Evolutionary conservation across 345 rosid species (phyloP), one percentile per base, ranked within the genome.

Genomic region (Citrus maxima): DNA sequence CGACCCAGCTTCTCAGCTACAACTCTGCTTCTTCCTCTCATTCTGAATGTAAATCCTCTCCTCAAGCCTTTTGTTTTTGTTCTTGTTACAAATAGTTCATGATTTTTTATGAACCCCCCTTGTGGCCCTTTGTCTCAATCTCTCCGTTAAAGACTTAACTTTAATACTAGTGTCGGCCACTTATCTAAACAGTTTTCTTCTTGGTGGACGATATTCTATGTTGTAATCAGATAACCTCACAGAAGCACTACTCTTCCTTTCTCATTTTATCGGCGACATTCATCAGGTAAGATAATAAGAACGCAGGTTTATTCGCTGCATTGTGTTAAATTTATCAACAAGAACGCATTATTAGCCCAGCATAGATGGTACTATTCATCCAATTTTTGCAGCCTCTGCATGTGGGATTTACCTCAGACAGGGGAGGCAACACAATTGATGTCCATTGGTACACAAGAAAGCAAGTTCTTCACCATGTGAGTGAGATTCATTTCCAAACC

Each of bases 201-300:
- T 42, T 10, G 28, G 2, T 51, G 24, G 40, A 46, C 14, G 5
- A 46, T 46, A 12, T 61, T 66, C 32, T 55, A 13, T 37, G 56
- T 67, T 59, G 49, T 64, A 32, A 46, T 77, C 84, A 93, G 99
- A 93, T 83, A 95, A 95, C 83, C 93, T 92, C 76, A 93, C 98
- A 5, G 95, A 93, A 82, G 93, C 98, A n/a, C 88, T 95, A 42
- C 92, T 93, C 75, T 95, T 93, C 79, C 88, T 93, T 35, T 89
- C 96, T 58, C 98, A 95, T 88, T 91, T 92, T 78, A 76, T 92
- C 84, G 98, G 98, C 58, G 98, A 95, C 80, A 89, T 93, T 74
- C 99, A 95, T 83, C 98, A 93, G 95, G 96, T 91, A 85, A 30
- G 19, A 9, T 2, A 73, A 77, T 21, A 54, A 30, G 38, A 54